Evolutionary conservation across 1,284 basidiomycete species (phyloP).

Genomic region (Austroboletus niveus): DNA sequence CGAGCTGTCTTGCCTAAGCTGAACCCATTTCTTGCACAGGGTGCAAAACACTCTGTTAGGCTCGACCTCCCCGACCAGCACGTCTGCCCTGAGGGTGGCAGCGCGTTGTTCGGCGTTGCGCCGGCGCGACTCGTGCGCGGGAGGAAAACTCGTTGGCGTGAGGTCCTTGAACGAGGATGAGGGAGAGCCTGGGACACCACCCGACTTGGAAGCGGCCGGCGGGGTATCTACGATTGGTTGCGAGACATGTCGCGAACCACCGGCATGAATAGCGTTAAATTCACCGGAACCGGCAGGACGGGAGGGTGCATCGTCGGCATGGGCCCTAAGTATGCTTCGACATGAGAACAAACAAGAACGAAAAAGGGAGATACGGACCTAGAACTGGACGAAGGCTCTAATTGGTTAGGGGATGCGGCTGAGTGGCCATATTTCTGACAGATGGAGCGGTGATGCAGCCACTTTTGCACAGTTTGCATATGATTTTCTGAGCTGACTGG

Average conservation of each 20-base stretch:
- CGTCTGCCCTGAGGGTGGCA: constrained; percentile 61
- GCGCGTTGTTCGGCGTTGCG: constrained; percentile 74
- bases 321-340: constrained; percentile 12
- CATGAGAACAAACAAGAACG: neutral
- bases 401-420: constrained; percentile 7
- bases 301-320: constrained; percentile 11
- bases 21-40: constrained; percentile 76
- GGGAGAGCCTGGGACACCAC: constrained; percentile 27
- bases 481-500: constrained; percentile 52
- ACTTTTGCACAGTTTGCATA: constrained; percentile 49
- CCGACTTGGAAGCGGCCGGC: constrained; percentile 10
- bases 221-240: constrained; percentile 15
- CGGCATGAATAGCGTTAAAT: constrained; percentile 1
- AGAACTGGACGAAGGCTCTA: constrained; percentile 26
- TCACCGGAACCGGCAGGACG: constrained; percentile 14
- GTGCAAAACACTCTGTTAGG: constrained; percentile 72
- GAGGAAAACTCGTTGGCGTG: constrained; percentile 47
- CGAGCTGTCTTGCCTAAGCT: constrained; percentile 66
- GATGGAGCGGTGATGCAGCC: constrained; percentile 48
- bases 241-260: constrained; percentile 6
- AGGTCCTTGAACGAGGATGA: constrained; percentile 50
- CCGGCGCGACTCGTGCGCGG: constrained; percentile 59
- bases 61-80: constrained; percentile 63
- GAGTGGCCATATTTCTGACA: constrained; percentile 39
- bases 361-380: constrained; percentile 18